Base-by-base conservation (phyloP, 495 filamentous ascomycete genomes). In the Aspergillus ostianus region DNA sequence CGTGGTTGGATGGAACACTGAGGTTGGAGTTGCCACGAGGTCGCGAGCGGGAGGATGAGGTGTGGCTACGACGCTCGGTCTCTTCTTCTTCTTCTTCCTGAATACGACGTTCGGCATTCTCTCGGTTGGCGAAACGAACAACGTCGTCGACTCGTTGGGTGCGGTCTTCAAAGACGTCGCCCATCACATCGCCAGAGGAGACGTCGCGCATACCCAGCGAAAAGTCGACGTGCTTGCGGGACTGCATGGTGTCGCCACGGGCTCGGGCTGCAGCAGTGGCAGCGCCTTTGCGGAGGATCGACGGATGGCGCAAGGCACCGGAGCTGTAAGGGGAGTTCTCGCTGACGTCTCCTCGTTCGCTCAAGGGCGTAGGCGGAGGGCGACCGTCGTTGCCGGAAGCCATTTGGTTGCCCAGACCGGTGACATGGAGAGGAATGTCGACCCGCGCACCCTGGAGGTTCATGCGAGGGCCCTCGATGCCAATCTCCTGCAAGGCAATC, bases 391-490 rank as follows among this genome's bases (percentile, higher is more conserved):
- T 55, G 47, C 56, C 0, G 59, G 63, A 12, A 61, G 61, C 17
- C 55, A 53, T 51, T 50, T 65, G 73, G 18, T 53, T 53, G 20
- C 60, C 67, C 55, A 68, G 57, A 45, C 84, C 79, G 57, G 77
- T 71, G 60, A 87, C 67, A 57, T 88, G 87, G 67, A 86, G 73
- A 23, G 86, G 86, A 56, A 81, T 80, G 58, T 82, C 80, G 55
- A 82, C 75, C 46, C 79, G 82, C 56, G 80, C 75, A 52, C 91
- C 90, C 30, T 90, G 87, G 68, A 84, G 85, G 67, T 88, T 87
- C 74, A 87, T 84, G 64, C 85, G 85, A 46, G 92, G 92, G 41
- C 91, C 91, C 80, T 96, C 90, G 67, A 97, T 93, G 62, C 91
- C 91, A 58, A 93, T 85, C 64, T 94, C 90, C 55, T 86, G 80